Evolutionary conservation across 805 yeast species (phyloP), one percentile per base, ranked within the genome.

Genomic region (Kurtzmaniella cleridarum): DNA sequence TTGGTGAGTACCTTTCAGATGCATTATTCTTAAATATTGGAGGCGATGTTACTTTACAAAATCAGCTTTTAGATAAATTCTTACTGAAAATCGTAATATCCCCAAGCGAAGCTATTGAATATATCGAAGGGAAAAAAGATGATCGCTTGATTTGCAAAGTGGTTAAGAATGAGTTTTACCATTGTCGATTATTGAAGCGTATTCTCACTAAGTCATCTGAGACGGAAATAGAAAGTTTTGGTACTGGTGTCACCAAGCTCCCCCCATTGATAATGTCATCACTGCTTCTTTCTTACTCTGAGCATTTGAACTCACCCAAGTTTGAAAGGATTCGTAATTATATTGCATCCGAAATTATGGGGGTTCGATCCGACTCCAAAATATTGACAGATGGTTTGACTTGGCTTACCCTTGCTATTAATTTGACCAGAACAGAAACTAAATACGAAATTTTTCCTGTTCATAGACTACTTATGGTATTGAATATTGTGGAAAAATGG

Each of bases 301-400:
- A 60, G 7, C 69, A 68, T 23, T 54, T 71, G 27, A 49, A 68
- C 1, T 53, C 69, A 8, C 41, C 59, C 0, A 59, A 63, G 28
- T 64, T 76, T 27, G 80, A 73, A 13, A 69, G 80, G 42, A 47
- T 76, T 8, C 71, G 89, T 46, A 83, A 79, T 45, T 67, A 69
- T 40, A 62, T 76, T n/a, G 79, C 79, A 11, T 77, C 90, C 1
- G 88, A 81, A 47, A 53, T 84, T 15, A 62, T 83, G 34, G 86
- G 88, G 1, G 59, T 74, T 2, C 68, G 66, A 36, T 49, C 69
- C 2, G 46, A 53, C 5, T 37, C 57, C 0, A 73, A 73, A 26
- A 66, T 80, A 10, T 37, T 69, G 6, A 34, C 50, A 2, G 53
- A 53, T 2, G 83, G 83, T 0, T 53, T 77, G 27, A 57, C 55